A percentile compares a stretch with the other conserved stretches of the same genome.
Conservation (phyloP, 257 asterid species). For the Nicotiana obtusifolia region DNA sequence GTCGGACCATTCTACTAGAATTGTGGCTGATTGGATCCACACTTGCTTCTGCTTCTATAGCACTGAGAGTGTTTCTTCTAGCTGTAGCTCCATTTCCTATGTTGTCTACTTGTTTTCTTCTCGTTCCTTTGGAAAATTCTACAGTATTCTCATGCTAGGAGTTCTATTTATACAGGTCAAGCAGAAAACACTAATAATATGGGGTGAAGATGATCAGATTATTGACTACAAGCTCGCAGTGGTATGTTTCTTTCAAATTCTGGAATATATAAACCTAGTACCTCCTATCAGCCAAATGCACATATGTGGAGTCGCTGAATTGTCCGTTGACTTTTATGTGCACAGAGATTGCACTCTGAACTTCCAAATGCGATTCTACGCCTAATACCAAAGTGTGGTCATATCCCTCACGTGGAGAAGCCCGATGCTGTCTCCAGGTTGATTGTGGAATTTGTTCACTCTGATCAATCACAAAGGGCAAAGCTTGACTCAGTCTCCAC, state of each 20-base stretch:
- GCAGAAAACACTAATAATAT: conserved; percentile 74
- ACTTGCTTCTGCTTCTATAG: background rate
- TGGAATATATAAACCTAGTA: background rate
- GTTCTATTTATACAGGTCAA: conserved; percentile 46
- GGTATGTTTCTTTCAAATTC: conserved; percentile 35
- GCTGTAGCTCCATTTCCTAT: background rate
- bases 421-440: conserved; percentile 64
- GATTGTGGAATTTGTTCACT: conserved; percentile 47
- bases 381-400: conserved; percentile 80
- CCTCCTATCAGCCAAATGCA: background rate
- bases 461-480: conserved; percentile 12
- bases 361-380: conserved; percentile 62
- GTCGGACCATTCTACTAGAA: background rate
- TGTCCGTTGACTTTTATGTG: background rate
- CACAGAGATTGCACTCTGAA: conserved; percentile 77
- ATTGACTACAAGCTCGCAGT: conserved; percentile 74
- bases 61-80: background rate
- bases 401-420: conserved; percentile 87
- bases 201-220: conserved; percentile 89
- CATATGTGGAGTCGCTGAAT: background rate
- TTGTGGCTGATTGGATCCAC: background rate
- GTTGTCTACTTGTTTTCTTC: background rate
- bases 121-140: background rate
- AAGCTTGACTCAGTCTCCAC: background rate
- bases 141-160: background rate